These are phyloP conservation scores for Coemansia furcata DNA, from an alignment of 192 early-diverging fungal genomes.

Conservation along the genomic window DNA sequence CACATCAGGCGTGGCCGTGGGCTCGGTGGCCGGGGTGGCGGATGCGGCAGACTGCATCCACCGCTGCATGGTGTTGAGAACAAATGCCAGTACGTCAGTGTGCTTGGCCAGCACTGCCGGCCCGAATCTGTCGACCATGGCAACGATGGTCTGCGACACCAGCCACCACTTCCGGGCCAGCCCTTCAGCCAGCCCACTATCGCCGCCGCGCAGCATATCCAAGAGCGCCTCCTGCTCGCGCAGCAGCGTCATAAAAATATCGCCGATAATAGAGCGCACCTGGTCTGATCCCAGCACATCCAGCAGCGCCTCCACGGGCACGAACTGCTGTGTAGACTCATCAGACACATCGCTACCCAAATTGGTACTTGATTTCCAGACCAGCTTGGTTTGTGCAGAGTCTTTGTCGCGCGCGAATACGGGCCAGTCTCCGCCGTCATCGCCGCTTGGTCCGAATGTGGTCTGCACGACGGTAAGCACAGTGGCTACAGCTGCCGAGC, in stretches of 20 bases:
- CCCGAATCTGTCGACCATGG: conserved; percentile 68
- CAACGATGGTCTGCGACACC: conserved; percentile 47
- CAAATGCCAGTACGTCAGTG: conserved; percentile 71
- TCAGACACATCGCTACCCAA: not conserved
- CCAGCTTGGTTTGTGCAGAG: not conserved
- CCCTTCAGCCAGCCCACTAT: not conserved
- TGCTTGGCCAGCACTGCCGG: conserved; percentile 73
- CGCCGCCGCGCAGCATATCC: conserved; percentile 36
- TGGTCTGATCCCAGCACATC: conserved; percentile 60
- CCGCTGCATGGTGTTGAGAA: conserved; percentile 61
- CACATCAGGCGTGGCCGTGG: not conserved
- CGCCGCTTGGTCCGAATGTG: conserved; percentile 13
- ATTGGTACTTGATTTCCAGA: not conserved
- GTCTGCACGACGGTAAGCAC: conserved; percentile 31
- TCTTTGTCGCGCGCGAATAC: conserved; percentile 11
- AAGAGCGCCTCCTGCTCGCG: conserved; percentile 62
- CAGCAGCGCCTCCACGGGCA: conserved; percentile 65
- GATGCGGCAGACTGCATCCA: conserved; percentile 11
- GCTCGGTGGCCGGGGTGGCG: not conserved
- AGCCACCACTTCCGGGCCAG: conserved; percentile 41
- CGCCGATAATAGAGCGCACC: conserved; percentile 60
- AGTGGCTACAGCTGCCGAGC: conserved; percentile 12
- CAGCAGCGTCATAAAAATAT: conserved; percentile 73
- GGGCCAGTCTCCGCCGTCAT: conserved; percentile 22
- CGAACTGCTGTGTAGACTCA: conserved; percentile 30